Evolutionary conservation across 257 asterid genomes (phyloP).

Genomic region (Datura wrightii): DNA sequence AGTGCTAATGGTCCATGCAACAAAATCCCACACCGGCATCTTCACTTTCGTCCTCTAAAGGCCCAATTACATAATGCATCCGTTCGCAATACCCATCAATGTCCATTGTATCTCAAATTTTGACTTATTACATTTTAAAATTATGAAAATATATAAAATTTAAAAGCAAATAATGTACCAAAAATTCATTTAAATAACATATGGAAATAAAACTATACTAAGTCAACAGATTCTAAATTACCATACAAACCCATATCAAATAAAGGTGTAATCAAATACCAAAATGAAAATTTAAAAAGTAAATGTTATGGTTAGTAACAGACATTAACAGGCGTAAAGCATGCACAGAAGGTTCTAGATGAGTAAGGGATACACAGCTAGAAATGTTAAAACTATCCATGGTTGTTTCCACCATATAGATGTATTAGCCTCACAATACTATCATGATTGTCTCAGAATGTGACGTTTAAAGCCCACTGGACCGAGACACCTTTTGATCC

Average conservation of each 20-base stretch:
- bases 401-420: conserved; percentile 2
- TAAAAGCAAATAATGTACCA: background rate
- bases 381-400: background rate
- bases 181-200: background rate
- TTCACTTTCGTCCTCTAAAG: background rate
- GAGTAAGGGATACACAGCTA: background rate
- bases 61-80: background rate
- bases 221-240: background rate
- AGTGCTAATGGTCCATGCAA: conserved; percentile 1
- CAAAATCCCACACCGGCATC: background rate
- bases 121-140: background rate
- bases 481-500: background rate
- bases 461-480: background rate
- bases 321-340: background rate
- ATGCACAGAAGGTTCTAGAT: background rate
- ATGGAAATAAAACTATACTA: background rate
- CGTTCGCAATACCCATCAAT: background rate
- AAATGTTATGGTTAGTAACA: background rate
- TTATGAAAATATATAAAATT: no score
- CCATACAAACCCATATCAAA: background rate
- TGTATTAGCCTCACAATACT: background rate
- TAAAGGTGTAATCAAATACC: background rate
- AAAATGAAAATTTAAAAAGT: background rate
- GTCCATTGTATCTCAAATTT: background rate
- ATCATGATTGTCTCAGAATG: background rate